Evolutionary conservation across 2,329 filamentous ascomycete genomes (phyloP), one percentile per base, ranked within the genome.

Genomic region (Tolypocladium inflatum): DNA sequence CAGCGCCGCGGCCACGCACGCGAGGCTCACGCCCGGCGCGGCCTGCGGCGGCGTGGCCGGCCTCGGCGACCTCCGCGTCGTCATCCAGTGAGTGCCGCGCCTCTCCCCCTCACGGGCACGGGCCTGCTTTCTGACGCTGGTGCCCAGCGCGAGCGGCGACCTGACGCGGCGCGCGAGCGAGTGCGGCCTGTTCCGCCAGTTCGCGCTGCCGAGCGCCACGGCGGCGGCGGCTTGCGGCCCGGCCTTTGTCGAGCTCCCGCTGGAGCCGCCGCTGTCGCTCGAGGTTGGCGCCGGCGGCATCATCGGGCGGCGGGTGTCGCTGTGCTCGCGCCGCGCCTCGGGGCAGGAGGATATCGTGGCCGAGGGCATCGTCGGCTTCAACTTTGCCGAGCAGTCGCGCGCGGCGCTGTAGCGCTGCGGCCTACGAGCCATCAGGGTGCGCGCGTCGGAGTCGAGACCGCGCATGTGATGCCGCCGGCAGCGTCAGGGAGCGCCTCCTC

Each of bases 301-400:
- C 55, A 80, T 80, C 23, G 78, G 78, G 0, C 70, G 78, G 5
- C 68, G 78, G 11, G 76, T 80, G 1, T 79, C 77, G 0, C 56
- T 80, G 0, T 71, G 68, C 37, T 67, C 69, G 0, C 61, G 65
- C 0, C 57, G 62, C 0, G 53, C 57, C 0, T 60, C 57, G 61
- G 70, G 70, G 13, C 60, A 45, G 37, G 64, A 64, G 33, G 62
- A 63, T 6, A 68, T 77, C 0, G 61, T 79, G 4, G 77, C 78
- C 0, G 77, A 80, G 61, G 78, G 78, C 0, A 77, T 80, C n/a
- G 75, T 80, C 5, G 78, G 78, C 1, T 79, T 78, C 63, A 80
- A 80, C 41, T 73, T 71, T 51, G 55, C 67, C 56, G 66, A 62
- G 39, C 60, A 43, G 8, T 54, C 48, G 35, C 50, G 37, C 19